Conservation (phyloP, 169 alveolate genomes). For the Eimeria maxima region DNA sequence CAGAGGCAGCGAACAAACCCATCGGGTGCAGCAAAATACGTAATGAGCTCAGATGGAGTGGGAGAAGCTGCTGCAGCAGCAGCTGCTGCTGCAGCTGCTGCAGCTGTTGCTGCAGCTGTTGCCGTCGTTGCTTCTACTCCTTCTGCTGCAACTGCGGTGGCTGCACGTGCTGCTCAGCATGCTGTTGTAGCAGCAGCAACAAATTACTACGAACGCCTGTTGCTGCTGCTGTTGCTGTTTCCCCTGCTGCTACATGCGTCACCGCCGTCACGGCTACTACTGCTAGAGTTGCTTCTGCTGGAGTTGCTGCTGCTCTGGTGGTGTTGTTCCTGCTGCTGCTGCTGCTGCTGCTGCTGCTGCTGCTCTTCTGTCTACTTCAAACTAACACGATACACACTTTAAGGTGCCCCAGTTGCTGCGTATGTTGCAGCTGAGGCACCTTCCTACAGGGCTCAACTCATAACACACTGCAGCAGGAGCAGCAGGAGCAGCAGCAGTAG, state of each 20-base stretch:
- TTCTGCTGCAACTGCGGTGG: constrained; percentile 33
- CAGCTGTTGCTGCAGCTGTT: background rate
- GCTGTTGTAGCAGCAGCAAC: background rate
- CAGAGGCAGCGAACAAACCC: background rate
- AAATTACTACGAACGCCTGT: background rate
- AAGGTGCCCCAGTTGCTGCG: background rate
- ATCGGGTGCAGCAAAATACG: too few species aligned
- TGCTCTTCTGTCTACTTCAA: background rate
- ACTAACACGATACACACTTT: background rate
- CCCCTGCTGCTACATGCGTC: constrained; percentile 6
- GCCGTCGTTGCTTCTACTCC: constrained; percentile 16
- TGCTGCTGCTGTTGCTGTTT: background rate
- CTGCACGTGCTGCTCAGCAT: background rate
- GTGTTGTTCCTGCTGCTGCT: background rate
- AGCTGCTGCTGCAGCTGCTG: background rate
- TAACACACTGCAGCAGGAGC: background rate
- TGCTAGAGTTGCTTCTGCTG: background rate
- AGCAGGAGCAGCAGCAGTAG: background rate
- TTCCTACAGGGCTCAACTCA: too few species aligned
- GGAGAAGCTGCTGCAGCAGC: background rate
- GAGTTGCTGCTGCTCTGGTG: background rate
- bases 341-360: background rate
- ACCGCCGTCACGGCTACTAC: background rate
- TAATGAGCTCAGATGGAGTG: too few species aligned
- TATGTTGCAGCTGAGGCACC: background rate